Percentiles rank a stretch among this genome's conserved stretches.
Conservation (phyloP, 176 grass and related monocot species). For the Elymus sibiricus region DNA sequence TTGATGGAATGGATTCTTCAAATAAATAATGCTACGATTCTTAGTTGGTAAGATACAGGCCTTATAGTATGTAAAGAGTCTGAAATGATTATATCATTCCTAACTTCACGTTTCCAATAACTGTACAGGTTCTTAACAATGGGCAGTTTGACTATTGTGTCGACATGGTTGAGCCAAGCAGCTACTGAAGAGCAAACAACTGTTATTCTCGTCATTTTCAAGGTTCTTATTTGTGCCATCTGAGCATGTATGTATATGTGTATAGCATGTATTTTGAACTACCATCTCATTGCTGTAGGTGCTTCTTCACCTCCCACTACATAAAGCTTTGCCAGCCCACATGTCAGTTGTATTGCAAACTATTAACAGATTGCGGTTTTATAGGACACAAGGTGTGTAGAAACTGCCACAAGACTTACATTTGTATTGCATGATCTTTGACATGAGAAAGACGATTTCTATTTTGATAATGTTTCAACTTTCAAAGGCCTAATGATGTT, state of each 20-base stretch:
- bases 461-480: background rate
- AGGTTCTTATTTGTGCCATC: slow-evolving; percentile 54
- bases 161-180: slow-evolving; percentile 78
- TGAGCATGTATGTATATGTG: slow-evolving; percentile 16
- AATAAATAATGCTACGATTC: slow-evolving; percentile 70
- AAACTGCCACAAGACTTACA: background rate
- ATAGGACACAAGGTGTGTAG: slow-evolving; percentile 86
- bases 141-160: slow-evolving; percentile 78
- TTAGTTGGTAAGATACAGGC: slow-evolving; percentile 64
- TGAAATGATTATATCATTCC: slow-evolving; percentile 28
- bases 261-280: slow-evolving; percentile 20
- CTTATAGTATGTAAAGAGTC: slow-evolving; percentile 13
- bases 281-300: slow-evolving; percentile 45
- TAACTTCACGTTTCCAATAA: slow-evolving; percentile 18
- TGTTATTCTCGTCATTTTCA: slow-evolving; percentile 82
- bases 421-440: background rate
- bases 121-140: slow-evolving; percentile 79
- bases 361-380: slow-evolving; percentile 92
- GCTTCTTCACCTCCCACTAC: slow-evolving; percentile 79
- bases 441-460: background rate
- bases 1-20: slow-evolving; percentile 89
- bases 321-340: slow-evolving; percentile 77
- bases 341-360: slow-evolving; percentile 81
- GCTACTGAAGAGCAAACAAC: slow-evolving; percentile 90
- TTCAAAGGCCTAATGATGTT: background rate